Percentiles rank a stretch among this genome's conserved stretches.
phyloP scores from a whole-genome alignment of 192 early-diverging fungal species.

The Pilaira anomala region DNA sequence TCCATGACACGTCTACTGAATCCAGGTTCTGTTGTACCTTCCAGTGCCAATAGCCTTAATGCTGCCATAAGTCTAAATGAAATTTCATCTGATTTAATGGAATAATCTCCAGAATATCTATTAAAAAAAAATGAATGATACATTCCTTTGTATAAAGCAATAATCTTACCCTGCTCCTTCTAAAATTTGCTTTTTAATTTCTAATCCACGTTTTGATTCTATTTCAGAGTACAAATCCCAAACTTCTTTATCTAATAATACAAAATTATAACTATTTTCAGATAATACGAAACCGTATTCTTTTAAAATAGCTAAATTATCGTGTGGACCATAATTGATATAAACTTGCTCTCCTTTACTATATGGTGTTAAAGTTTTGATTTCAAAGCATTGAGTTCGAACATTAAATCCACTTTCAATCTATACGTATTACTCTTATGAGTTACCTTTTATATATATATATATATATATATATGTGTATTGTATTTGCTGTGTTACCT shows the following conservation, averaged over 20 bases:
- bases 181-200: constrained; percentile 42
- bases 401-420: constrained; percentile 49
- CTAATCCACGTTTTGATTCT: constrained; percentile 29
- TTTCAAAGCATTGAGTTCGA: constrained; percentile 58
- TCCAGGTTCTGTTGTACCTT: constrained; percentile 17
- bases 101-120: constrained; percentile 39
- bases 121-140: not conserved
- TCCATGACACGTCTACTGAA: constrained; percentile 33
- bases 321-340: constrained; percentile 59
- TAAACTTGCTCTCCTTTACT: constrained; percentile 36
- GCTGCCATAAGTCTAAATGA: constrained; percentile 49
- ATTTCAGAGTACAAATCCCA: constrained; percentile 29
- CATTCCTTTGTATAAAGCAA: no score
- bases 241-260: constrained; percentile 49
- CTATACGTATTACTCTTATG: constrained; percentile 33
- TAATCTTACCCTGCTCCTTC: constrained; percentile 34
- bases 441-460: not conserved
- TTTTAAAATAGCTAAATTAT: constrained; percentile 51
- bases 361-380: constrained; percentile 26
- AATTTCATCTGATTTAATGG: constrained; percentile 42
- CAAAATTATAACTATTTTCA: constrained; percentile 52
- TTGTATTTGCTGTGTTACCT: no score
- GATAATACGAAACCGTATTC: constrained; percentile 58
- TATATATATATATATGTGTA: no score
- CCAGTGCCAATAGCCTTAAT: constrained; percentile 41